phyloP scores from a whole-genome alignment of 345 rosid genomes.

The Geranium rotundifolium region DNA sequence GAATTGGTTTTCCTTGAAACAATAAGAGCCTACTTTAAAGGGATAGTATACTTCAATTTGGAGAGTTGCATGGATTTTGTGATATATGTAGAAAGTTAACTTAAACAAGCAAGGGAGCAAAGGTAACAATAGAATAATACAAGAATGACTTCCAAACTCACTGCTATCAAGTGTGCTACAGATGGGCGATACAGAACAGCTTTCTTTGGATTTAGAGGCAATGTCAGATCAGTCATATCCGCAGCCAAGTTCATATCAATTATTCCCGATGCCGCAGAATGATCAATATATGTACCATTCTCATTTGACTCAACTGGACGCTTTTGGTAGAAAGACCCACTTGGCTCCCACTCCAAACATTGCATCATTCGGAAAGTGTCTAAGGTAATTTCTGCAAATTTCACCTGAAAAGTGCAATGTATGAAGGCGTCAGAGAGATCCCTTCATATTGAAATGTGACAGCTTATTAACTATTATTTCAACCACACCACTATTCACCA shows the following conservation, averaged over 20 bases:
- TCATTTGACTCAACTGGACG: conserved; percentile 44
- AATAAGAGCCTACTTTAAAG: no score
- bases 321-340: conserved; percentile 63
- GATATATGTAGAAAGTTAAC: conserved; percentile 4
- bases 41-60: not conserved
- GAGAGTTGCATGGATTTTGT: not conserved
- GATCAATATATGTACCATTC: conserved; percentile 63
- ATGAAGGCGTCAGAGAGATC: conserved; percentile 6
- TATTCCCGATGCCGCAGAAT: conserved; percentile 67
- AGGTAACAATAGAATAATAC: conserved; percentile 8
- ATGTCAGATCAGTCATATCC: conserved; percentile 60
- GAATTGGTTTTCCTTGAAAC: not conserved
- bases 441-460: not conserved
- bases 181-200: conserved; percentile 83
- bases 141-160: conserved; percentile 32
- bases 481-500: conserved; percentile 1
- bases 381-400: conserved; percentile 86
- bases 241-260: conserved; percentile 68
- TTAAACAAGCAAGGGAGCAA: not conserved
- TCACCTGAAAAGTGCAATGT: conserved; percentile 45
- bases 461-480: conserved; percentile 2
- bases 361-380: conserved; percentile 90
- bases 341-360: conserved; percentile 93
- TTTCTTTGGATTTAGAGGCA: conserved; percentile 86
- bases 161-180: conserved; percentile 75